Conservation (phyloP, 306 rosid genomes). For the Ochetophila trinervis region DNA sequence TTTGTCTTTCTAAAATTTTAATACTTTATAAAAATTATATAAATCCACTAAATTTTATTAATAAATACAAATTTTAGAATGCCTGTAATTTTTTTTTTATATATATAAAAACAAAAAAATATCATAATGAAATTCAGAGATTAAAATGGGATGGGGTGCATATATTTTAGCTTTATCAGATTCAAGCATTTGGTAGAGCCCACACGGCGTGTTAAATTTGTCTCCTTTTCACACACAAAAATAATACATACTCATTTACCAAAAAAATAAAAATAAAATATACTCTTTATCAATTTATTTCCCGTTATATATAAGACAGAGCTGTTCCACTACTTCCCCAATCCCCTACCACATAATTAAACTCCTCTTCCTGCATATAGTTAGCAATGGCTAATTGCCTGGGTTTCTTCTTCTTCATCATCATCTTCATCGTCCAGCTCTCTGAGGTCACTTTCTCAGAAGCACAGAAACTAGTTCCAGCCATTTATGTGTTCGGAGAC, state of each 20-base stretch:
- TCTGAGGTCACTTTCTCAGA: constrained; percentile 21
- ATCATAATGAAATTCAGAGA: too few species aligned
- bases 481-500: constrained; percentile 74
- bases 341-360: too few species aligned
- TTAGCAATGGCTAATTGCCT: constrained; percentile 8
- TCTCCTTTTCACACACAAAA: constrained; percentile 31
- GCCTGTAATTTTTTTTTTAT: too few species aligned
- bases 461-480: constrained; percentile 49
- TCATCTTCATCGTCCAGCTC: background rate
- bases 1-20: too few species aligned
- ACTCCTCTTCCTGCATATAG: background rate
- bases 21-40: too few species aligned
- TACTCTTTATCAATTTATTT: background rate
- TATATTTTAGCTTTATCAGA: too few species aligned
- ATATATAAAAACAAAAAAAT: too few species aligned
- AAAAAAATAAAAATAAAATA: constrained; percentile 6
- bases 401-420: constrained; percentile 17
- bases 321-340: constrained; percentile 5
- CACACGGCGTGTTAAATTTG: background rate
- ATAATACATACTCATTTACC: background rate
- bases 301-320: background rate
- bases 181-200: constrained; percentile 1
- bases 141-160: background rate
- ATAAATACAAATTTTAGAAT: too few species aligned
- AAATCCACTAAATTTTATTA: too few species aligned